Evolutionary conservation across 106 monocot species (phyloP), one percentile per base, ranked within the genome.

Genomic region (Dioscorea zingiberensis): DNA sequence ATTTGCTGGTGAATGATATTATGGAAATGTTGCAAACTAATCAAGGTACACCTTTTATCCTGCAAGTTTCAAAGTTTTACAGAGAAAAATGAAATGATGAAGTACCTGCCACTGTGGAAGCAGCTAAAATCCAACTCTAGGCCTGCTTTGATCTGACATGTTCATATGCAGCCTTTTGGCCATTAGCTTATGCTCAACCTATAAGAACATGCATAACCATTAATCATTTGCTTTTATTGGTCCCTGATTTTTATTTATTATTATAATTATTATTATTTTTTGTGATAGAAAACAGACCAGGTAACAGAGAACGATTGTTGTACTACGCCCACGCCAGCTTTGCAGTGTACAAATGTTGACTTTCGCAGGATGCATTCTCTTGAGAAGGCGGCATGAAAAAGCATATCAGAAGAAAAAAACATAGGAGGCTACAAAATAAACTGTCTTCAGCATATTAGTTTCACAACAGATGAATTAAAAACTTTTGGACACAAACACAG

Each of bases 311-410:
- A 98, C 92, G 64, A 98, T 85, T 14, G 97, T 98, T 13, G 92
- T 92, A 77, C 97, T 98, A 44, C 97, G 86, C 60, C 97, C 97
- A 56, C 97, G 88, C 97, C 97, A 84, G 97, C 97, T 93, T 98
- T 98, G 76, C 97, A 98, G 63, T 98, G 97, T 32, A 98, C 97
- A 76, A 92, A 98, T 47, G 92, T 98, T 47, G 73, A 84, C 71
- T 86, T 89, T 23, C 83, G 74, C 61, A 75, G 23, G 84, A 80
- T 59, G 86, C 84, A 76, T 92, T 89, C 47, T 62, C 95, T 58
- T 23, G 25, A 58, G 12, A n/a, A n/a, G n/a, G n/a, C 3, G 7
- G 13, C 57, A 38, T 38, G 38, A 38, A 38, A 58, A 58, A 58
- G 1, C 19, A 51, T 49, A 49, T 51, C 51, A 51, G 51, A 19